Evolutionary conservation across 345 rosid genomes (phyloP).

Genomic region (Stellera chamaejasme): DNA sequence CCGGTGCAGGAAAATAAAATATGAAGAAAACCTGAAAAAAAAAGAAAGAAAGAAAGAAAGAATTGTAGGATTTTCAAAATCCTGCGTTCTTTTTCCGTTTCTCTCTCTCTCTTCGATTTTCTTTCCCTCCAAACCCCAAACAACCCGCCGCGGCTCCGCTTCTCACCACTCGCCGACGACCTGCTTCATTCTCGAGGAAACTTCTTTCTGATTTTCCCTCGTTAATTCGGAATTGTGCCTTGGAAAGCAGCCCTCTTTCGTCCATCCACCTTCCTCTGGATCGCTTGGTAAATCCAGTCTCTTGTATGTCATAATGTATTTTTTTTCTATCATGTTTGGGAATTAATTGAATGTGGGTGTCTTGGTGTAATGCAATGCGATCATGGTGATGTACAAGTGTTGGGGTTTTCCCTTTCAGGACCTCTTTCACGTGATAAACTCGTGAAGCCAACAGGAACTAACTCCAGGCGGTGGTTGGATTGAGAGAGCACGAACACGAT

Average conservation of each 20-base stretch:
- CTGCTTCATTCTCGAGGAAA: neutral
- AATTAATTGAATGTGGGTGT: too few species aligned
- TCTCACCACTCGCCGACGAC: too few species aligned
- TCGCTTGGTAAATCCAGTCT: neutral
- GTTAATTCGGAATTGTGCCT: neutral
- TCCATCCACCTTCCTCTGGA: neutral
- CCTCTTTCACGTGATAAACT: slow-evolving; percentile 9
- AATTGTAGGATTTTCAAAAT: slow-evolving; percentile 20
- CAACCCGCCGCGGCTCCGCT: neutral
- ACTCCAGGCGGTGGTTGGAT: slow-evolving; percentile 14
- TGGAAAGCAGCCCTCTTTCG: neutral
- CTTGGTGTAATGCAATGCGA: too few species aligned
- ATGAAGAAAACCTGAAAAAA: too few species aligned
- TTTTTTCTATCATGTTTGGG: too few species aligned
- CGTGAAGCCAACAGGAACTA: slow-evolving; percentile 11
- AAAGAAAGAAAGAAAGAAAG: neutral
- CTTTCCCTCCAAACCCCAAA: slow-evolving; percentile 25
- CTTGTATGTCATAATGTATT: too few species aligned
- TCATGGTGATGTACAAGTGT: neutral
- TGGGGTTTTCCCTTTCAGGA: slow-evolving; percentile 7
- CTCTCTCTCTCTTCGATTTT: slow-evolving; percentile 10
- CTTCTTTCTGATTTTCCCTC: neutral
- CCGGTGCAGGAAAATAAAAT: too few species aligned
- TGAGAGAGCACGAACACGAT: neutral
- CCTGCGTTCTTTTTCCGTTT: neutral